A percentile compares a stretch with the other conserved stretches of the same genome.
phyloP scores from a whole-genome alignment of 2,329 filamentous ascomycete genomes.

The Mycocentrospora acerina region DNA sequence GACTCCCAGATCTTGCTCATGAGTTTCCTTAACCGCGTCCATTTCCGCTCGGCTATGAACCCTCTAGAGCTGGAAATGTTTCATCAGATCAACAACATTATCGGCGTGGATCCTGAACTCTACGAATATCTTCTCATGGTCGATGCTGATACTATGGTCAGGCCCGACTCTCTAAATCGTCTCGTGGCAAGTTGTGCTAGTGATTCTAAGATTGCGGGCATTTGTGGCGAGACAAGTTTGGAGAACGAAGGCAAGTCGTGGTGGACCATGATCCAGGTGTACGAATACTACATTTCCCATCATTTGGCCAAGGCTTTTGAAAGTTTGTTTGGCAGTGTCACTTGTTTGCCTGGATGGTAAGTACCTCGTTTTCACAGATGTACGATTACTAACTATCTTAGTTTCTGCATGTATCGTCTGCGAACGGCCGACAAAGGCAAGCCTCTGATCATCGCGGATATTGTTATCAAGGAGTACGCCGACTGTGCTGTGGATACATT shows the following conservation, averaged over 20 bases:
- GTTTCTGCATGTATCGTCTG: slow-evolving; percentile 98
- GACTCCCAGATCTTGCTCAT: slow-evolving; percentile 95
- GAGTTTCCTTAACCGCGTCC: slow-evolving; percentile 97
- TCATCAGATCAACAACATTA: slow-evolving; percentile 99
- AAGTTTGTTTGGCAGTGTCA: slow-evolving; percentile 95
- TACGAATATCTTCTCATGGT: slow-evolving; percentile 98
- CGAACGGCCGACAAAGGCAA: slow-evolving; percentile 92
- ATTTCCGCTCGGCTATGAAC: slow-evolving; percentile 91
- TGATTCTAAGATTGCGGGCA: slow-evolving; percentile 93
- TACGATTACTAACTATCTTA: slow-evolving; percentile 44
- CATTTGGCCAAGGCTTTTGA: slow-evolving; percentile 96
- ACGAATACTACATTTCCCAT: slow-evolving; percentile 99
- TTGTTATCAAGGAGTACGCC: slow-evolving; percentile 83
- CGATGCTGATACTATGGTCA: slow-evolving; percentile 93
- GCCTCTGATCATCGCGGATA: slow-evolving; percentile 89
- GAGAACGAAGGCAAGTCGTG: slow-evolving; percentile 94
- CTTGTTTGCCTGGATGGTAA: slow-evolving; percentile 98
- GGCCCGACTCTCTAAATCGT: slow-evolving; percentile 87
- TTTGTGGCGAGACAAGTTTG: slow-evolving; percentile 94
- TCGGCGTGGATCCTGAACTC: slow-evolving; percentile 93
- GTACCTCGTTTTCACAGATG: slow-evolving; percentile 42
- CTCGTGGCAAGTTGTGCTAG: slow-evolving; percentile 91
- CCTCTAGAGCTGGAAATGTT: slow-evolving; percentile 97
- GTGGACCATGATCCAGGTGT: slow-evolving; percentile 99
- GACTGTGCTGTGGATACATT: slow-evolving; percentile 89